phyloP scores from a whole-genome alignment of 352 stramenopile genomes.

The Pythium sukuiense region DNA sequence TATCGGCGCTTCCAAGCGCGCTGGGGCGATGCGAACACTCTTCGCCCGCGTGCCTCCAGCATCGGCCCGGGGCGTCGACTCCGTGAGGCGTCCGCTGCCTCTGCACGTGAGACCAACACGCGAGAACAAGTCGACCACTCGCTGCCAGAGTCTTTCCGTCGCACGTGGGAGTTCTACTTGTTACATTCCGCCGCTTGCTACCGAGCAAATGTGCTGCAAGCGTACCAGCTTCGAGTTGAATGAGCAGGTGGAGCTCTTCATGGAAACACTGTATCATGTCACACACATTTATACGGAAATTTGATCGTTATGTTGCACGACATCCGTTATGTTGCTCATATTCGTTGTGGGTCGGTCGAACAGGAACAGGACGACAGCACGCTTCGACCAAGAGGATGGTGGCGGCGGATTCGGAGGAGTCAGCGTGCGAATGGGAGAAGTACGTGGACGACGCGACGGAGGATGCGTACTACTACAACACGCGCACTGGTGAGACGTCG shows the following conservation, averaged over 20 bases:
- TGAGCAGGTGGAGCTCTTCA: slow-evolving; percentile 22
- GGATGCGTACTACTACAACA: slow-evolving; percentile 79
- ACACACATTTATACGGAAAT: slow-evolving; percentile 13
- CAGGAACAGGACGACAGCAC: slow-evolving; percentile 3
- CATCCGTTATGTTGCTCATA: slow-evolving; percentile 6
- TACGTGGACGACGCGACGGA: slow-evolving; percentile 67
- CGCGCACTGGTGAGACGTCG: slow-evolving; percentile 60
- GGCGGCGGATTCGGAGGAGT: background rate
- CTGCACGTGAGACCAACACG: background rate
- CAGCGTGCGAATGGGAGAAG: slow-evolving; percentile 53
- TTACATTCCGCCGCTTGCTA: slow-evolving; percentile 87
- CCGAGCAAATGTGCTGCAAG: slow-evolving; percentile 62
- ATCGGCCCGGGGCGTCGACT: slow-evolving; percentile 11
- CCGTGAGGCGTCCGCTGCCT: background rate
- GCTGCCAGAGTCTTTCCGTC: slow-evolving; percentile 76
- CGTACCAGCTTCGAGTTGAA: slow-evolving; percentile 63
- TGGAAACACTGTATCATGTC: slow-evolving; percentile 13
- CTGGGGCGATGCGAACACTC: slow-evolving; percentile 27
- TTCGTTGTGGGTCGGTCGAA: background rate
- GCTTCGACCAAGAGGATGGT: background rate
- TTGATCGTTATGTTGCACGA: slow-evolving; percentile 18
- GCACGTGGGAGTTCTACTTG: slow-evolving; percentile 89
- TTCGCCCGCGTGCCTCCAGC: slow-evolving; percentile 13
- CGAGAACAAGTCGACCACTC: slow-evolving; percentile 19
- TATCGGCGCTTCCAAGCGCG: slow-evolving; percentile 71